Evolutionary conservation across 495 filamentous ascomycete genomes (phyloP), one percentile per base, ranked within the genome.

Genomic region (Amorphotheca resinae): DNA sequence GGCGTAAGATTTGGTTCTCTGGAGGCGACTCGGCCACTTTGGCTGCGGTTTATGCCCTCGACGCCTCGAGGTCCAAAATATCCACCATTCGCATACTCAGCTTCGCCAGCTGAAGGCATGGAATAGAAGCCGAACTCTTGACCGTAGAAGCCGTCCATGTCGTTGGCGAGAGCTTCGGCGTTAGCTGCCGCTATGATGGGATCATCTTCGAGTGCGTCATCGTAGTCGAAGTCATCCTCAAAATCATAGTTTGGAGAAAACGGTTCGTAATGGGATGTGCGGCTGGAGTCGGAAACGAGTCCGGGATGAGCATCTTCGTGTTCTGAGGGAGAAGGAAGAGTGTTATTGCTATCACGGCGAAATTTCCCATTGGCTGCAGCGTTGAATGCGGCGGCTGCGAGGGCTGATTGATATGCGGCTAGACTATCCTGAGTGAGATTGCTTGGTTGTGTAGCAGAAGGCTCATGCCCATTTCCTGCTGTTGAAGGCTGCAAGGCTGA

Each of bases 91-190:
- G 72, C 74, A 48, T 80, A 80, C 33, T 82, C 61, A 11, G 44
- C 42, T 45, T 50, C 43, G 7, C 62, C 58, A 14, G 54, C 56
- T 26, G 57, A 58, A 3, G 77, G 68, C n/a, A 76, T 73, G 9
- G 88, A 85, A 56, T 91, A 96, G 62, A 98, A 98, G n/a, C 87
- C 88, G 50, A 98, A 98, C 58, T 98, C 91, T 49, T 87, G 81
- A 2, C 91, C 93, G 56, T 98, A 98, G 64, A 87, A 88, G 5
- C 84, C 89, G 37, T 94, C 89, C 12, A 79, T 77, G 51, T 98
- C 91, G 48, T 83, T 85, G 14, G 91, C 91, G 3, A 98, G 70
- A 16, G 83, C 91, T 53, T 88, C 86, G 4, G 89, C 89, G 50
- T 98, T 98, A 15, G 91, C 91, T 20, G 82, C 91, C 0, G 89